Base-by-base conservation (phyloP, 1,284 basidiomycete species). In the Mrakiaceae sp. region DNA sequence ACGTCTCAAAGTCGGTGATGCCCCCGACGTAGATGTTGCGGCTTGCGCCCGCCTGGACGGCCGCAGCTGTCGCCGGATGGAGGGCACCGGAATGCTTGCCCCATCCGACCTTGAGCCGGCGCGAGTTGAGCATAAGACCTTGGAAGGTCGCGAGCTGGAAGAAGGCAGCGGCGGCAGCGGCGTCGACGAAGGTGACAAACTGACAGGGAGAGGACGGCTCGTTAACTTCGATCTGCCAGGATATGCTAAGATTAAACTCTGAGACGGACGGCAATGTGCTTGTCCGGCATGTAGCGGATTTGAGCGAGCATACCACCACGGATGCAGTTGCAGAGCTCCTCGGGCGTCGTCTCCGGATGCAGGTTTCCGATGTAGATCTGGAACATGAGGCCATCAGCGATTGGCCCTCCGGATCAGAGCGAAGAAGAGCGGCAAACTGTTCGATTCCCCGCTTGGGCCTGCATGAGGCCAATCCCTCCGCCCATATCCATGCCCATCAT, bases 21-120 rank as follows among this genome's bases (percentile, higher is more conserved):
- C 88, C 88, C 42, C 92, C 92, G 66, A 96, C 85, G 76, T 96
- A 97, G 64, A 97, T 92, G 74, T 96, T 97, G 64, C 93, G 82
- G 16, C 90, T 95, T 2, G 92, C 90, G 40, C 93, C 93, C 0
- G 85, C 82, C 75, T 94, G 88, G 8, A 97, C 88, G 1, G 88
- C 86, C 65, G 93, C 82, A 57, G 93, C 80, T 3, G 74, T 66
- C 9, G 86, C 83, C 42, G 91, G 88, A 42, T 87, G 82, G 27
- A 94, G 80, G 42, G 91, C 87, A 3, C 90, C 88, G 43, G 87
- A 84, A 73, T 88, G 87, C 81, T 92, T 93, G 68, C 92, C 93
- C 93, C 93, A 97, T 57, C 92, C 91, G 69, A 95, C 84, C 79
- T 95, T 95, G 66, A 96, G 81, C 16, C 90, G 84, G 60, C 92